These are phyloP conservation scores for Baeospora myosura DNA, from an alignment of 1,284 basidiomycete species.

Conservation along the genomic window DNA sequence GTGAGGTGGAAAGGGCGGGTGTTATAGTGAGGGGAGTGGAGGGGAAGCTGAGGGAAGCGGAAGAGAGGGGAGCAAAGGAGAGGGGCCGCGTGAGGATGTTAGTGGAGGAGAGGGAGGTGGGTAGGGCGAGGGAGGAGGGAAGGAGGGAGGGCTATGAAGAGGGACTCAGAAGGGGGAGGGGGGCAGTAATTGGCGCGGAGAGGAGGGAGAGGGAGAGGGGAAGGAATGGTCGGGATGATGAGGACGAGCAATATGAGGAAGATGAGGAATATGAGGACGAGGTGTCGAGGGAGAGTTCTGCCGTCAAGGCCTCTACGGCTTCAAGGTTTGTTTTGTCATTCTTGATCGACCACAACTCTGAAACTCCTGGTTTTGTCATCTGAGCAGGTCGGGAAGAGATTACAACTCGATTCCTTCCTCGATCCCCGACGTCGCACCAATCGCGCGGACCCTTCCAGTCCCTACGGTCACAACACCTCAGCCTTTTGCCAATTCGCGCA, in stretches of 20 bases:
- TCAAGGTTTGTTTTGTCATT: background rate
- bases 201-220: constrained; percentile 6
- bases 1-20: constrained; percentile 36
- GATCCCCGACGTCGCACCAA: too few relatives aligned
- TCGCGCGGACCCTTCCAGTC: too few relatives aligned
- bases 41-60: constrained; percentile 27
- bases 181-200: constrained; percentile 14
- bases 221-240: background rate
- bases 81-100: constrained; percentile 28
- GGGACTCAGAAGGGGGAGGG: constrained; percentile 29
- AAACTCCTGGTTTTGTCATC: too few relatives aligned
- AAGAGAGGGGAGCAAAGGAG: constrained; percentile 27
- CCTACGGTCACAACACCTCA: too few relatives aligned
- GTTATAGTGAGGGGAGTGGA: constrained; percentile 32
- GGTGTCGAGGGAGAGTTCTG: too few relatives aligned
- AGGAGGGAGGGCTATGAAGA: constrained; percentile 30
- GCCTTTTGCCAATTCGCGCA: too few relatives aligned
- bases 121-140: constrained; percentile 33
- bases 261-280: too few relatives aligned
- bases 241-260: background rate
- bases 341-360: background rate
- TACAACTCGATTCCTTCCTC: too few relatives aligned
- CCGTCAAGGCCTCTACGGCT: too few relatives aligned
- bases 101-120: constrained; percentile 27
- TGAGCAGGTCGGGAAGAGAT: too few relatives aligned